phyloP scores from a whole-genome alignment of 2,329 filamentous ascomycete species.

The Blastomyces emzantsi region DNA sequence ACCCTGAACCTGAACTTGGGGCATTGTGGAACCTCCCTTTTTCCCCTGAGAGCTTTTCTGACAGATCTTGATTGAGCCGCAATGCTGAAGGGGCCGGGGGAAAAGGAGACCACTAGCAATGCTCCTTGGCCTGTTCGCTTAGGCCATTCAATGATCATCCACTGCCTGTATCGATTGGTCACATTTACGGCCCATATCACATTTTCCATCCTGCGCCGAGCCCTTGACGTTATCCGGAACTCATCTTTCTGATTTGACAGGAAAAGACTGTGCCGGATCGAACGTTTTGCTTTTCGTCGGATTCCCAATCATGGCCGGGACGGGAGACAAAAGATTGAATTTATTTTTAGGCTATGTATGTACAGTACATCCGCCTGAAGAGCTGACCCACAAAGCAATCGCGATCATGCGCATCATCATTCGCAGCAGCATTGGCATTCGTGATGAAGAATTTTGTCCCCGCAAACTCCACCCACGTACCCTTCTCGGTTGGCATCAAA shows the following conservation, averaged over 20 bases:
- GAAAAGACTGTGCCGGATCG: not conserved
- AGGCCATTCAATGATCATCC: not conserved
- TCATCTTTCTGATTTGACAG: not conserved
- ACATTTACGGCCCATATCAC: not conserved
- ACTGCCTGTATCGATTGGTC: not conserved
- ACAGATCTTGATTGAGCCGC: not conserved
- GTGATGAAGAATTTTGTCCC: slow-evolving; percentile 71
- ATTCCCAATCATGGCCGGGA: slow-evolving; percentile 9
- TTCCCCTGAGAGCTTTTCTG: not conserved
- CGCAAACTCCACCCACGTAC: slow-evolving; percentile 73
- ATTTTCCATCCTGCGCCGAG: not conserved
- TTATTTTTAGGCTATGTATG: slow-evolving; percentile 46
- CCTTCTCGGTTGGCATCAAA: slow-evolving; percentile 63
- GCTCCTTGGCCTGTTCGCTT: not conserved
- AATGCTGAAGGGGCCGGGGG: not conserved
- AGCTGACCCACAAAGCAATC: slow-evolving; percentile 60
- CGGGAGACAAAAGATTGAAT: slow-evolving; percentile 52
- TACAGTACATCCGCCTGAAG: slow-evolving; percentile 59
- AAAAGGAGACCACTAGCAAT: not conserved
- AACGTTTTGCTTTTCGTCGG: not conserved
- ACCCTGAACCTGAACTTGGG: not conserved
- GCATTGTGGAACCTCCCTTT: not conserved
- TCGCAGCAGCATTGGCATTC: slow-evolving; percentile 54
- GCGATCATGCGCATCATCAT: slow-evolving; percentile 47
- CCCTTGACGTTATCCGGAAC: not conserved